phyloP scores from a whole-genome alignment of 305 asterid genomes.

The Galium porrigens region DNA sequence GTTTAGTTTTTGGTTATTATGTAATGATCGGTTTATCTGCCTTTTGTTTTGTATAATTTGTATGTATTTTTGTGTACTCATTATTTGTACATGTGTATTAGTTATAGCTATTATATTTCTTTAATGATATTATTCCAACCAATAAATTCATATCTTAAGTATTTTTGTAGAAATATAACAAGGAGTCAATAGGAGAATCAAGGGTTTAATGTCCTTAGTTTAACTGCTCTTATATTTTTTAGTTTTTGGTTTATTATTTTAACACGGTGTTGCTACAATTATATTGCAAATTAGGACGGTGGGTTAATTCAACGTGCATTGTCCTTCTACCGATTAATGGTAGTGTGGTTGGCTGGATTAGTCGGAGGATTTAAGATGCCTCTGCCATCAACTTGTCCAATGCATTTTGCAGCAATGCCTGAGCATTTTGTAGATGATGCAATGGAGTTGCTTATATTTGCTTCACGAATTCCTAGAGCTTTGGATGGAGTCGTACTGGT shows the following conservation, averaged over 20 bases:
- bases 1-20: background rate
- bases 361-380: slow-evolving; percentile 93
- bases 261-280: slow-evolving; percentile 1
- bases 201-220: background rate
- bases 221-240: too few species aligned
- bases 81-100: background rate
- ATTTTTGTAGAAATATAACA: background rate
- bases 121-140: too few species aligned
- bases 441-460: slow-evolving; percentile 89
- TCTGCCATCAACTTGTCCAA: slow-evolving; percentile 60
- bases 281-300: slow-evolving; percentile 46
- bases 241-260: slow-evolving; percentile 3
- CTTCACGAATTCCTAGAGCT: slow-evolving; percentile 90
- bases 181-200: background rate
- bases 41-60: background rate
- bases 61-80: background rate
- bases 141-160: background rate
- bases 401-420: slow-evolving; percentile 82
- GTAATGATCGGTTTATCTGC: background rate
- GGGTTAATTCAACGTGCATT: slow-evolving; percentile 68
- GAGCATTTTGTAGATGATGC: slow-evolving; percentile 92
- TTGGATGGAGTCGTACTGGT: slow-evolving; percentile 86
- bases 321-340: slow-evolving; percentile 77
- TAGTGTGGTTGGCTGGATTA: slow-evolving; percentile 74
- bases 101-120: background rate